These are phyloP conservation scores for Malus sylvestris DNA, from an alignment of 306 rosid species.

Conservation along the genomic window DNA sequence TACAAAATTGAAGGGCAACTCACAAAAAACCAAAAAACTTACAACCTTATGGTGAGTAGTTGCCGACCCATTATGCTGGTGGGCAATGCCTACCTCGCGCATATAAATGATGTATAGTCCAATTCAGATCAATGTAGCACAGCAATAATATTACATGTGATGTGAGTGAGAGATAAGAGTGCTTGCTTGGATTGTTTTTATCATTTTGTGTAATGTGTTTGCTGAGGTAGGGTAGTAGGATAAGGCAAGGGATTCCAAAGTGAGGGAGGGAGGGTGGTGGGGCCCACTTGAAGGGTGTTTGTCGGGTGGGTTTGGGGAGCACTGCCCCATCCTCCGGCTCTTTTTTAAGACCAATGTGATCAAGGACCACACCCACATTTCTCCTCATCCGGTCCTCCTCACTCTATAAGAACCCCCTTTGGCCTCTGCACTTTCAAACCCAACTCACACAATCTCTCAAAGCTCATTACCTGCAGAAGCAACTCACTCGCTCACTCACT, in stretches of 20 bases:
- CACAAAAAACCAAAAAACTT: neutral
- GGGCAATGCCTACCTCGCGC: conserved; percentile 39
- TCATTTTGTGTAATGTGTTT: neutral
- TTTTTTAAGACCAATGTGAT: conserved; percentile 38
- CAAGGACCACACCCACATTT: conserved; percentile 30
- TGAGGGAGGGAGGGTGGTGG: conserved; percentile 58
- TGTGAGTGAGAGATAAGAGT: conserved; percentile 3
- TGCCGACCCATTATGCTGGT: conserved; percentile 48
- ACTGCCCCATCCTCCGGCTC: conserved; percentile 64
- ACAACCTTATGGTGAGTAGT: conserved; percentile 17
- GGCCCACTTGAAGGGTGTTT: conserved; percentile 31
- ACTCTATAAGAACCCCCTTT: conserved; percentile 34
- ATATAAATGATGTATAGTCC: conserved; percentile 2
- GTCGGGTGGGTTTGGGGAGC: conserved; percentile 65
- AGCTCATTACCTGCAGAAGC: neutral
- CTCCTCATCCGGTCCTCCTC: neutral
- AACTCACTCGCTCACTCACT: neutral
- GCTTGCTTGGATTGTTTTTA: conserved; percentile 16
- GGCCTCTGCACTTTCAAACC: conserved; percentile 10
- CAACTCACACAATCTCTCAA: conserved; percentile 4
- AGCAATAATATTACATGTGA: conserved; percentile 29
- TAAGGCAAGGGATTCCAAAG: conserved; percentile 34
- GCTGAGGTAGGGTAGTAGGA: neutral
- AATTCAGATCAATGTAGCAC: neutral
- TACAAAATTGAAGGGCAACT: conserved; percentile 18